A percentile compares a stretch with the other conserved stretches of the same genome.
phyloP scores from a whole-genome alignment of 768 basidiomycete genomes.

The Leccinum aurantiacum region DNA sequence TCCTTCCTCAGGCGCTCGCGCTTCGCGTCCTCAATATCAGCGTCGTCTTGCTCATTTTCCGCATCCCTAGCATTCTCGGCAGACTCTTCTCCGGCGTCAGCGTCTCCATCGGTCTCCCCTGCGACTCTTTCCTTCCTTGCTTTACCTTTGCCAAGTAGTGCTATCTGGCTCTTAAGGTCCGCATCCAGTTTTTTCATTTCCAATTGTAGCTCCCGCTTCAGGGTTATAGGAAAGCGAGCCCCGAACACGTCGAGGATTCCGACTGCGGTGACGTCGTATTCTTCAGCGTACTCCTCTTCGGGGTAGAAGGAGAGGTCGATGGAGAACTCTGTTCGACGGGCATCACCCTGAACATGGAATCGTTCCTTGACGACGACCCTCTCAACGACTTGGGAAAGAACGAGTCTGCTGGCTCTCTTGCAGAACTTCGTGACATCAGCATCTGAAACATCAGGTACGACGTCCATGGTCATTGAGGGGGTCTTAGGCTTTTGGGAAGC shows the following conservation, averaged over 20 bases:
- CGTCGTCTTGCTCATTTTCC: conserved; percentile 77
- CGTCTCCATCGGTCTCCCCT: conserved; percentile 48
- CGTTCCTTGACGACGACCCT: conserved; percentile 78
- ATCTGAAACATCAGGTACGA: conserved; percentile 51
- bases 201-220: conserved; percentile 82
- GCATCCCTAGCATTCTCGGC: conserved; percentile 54
- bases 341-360: conserved; percentile 61
- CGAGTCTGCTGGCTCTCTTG: conserved; percentile 82
- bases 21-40: conserved; percentile 80
- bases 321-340: conserved; percentile 76
- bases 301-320: conserved; percentile 87
- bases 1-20: conserved; percentile 68
- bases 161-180: conserved; percentile 74
- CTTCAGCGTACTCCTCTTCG: conserved; percentile 73
- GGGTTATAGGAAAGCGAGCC: conserved; percentile 69
- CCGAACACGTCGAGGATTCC: conserved; percentile 76
- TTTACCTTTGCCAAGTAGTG: conserved; percentile 82
- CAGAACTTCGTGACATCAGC: conserved; percentile 75
- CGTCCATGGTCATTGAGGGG: conserved; percentile 90
- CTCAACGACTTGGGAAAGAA: conserved; percentile 87
- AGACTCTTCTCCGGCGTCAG: conserved; percentile 51
- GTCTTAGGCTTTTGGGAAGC: conserved; percentile 95
- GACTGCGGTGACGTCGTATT: conserved; percentile 71
- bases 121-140: conserved; percentile 42
- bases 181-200: conserved; percentile 87